These are phyloP conservation scores for Heliamphora exappendiculata DNA, from an alignment of 148 eudicot genomes.

Conservation along the genomic window DNA sequence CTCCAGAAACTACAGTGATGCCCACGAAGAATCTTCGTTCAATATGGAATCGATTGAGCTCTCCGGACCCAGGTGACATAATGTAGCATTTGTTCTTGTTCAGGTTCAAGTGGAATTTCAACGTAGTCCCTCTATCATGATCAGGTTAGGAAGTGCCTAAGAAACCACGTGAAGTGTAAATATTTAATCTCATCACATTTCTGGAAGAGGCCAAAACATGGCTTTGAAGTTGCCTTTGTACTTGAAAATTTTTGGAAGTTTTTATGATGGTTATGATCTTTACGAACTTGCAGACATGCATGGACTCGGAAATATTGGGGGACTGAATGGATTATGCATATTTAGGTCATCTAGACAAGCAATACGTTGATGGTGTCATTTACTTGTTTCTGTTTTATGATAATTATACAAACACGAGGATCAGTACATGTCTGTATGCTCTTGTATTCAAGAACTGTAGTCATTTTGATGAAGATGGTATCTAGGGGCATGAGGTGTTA, in stretches of 20 bases:
- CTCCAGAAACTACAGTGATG: conserved; percentile 35
- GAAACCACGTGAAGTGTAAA: conserved; percentile 7
- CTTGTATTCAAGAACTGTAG: no score
- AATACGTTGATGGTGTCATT: no score
- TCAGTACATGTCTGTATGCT: no score
- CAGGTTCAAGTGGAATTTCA: neutral
- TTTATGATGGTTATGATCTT: neutral
- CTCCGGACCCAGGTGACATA: conserved; percentile 72
- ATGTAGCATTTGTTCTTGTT: neutral
- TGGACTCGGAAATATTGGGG: neutral
- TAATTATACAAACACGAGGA: no score
- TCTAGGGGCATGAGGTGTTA: no score
- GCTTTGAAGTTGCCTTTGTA: neutral
- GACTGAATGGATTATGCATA: neutral
- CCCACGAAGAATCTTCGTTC: conserved; percentile 56
- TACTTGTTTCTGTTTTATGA: no score
- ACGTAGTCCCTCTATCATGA: neutral
- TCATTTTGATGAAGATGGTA: no score
- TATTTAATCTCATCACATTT: neutral
- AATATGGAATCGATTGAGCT: conserved; percentile 77
- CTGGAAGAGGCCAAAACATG: neutral
- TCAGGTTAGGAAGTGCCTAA: neutral
- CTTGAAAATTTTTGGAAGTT: neutral
- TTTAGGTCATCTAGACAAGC: no score
- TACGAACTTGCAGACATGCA: neutral